These are phyloP conservation scores for Tirmania nivea DNA, from an alignment of 495 filamentous ascomycete species.

Conservation along the genomic window DNA sequence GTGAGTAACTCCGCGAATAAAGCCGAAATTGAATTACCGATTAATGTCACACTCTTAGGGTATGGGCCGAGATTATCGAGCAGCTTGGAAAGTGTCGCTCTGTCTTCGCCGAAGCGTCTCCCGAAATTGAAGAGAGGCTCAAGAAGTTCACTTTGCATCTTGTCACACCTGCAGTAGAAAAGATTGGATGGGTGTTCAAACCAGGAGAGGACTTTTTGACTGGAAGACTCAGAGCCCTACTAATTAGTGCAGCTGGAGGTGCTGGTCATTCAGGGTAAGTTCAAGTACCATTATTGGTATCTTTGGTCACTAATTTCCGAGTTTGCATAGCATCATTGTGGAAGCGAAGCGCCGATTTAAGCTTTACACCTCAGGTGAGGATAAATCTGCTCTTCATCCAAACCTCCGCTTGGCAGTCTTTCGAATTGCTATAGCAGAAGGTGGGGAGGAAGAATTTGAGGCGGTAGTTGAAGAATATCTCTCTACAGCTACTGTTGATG, in stretches of 20 bases:
- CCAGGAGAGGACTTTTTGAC: slow-evolving; percentile 60
- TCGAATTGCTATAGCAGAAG: slow-evolving; percentile 48
- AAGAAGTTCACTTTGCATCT: slow-evolving; percentile 54
- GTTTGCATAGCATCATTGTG: slow-evolving; percentile 31
- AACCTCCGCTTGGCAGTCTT: slow-evolving; percentile 62
- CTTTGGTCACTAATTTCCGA: neutral
- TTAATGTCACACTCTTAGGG: slow-evolving; percentile 22
- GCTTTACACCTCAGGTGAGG: slow-evolving; percentile 42
- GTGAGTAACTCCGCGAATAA: slow-evolving; percentile 20
- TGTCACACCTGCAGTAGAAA: slow-evolving; percentile 44
- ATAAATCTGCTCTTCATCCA: slow-evolving; percentile 49
- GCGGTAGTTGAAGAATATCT: slow-evolving; percentile 65
- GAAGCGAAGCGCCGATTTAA: slow-evolving; percentile 59
- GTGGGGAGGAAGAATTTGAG: slow-evolving; percentile 42
- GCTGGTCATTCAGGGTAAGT: slow-evolving; percentile 51
- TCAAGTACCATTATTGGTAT: neutral
- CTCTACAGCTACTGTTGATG: slow-evolving; percentile 62
- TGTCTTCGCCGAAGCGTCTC: slow-evolving; percentile 36
- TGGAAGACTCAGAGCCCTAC: slow-evolving; percentile 53
- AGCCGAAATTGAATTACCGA: neutral
- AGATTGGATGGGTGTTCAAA: slow-evolving; percentile 66
- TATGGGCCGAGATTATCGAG: slow-evolving; percentile 65
- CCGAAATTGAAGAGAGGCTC: slow-evolving; percentile 36
- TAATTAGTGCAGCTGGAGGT: slow-evolving; percentile 51
- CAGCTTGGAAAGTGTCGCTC: slow-evolving; percentile 43